These are phyloP conservation scores for Beta corolliflora DNA, from an alignment of 179 eudicot species.

Conservation along the genomic window DNA sequence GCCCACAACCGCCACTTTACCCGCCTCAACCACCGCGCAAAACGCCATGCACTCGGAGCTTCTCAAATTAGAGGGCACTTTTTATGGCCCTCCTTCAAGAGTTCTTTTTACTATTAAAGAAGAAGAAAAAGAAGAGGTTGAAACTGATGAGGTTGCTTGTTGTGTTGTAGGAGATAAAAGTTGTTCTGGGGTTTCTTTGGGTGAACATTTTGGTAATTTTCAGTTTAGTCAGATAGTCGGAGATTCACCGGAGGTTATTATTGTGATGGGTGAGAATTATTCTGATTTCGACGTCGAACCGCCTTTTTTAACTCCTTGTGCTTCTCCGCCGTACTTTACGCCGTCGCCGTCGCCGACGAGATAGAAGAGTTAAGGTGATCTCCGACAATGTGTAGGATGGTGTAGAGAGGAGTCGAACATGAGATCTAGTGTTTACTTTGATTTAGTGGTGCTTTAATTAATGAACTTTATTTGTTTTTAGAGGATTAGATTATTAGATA, in stretches of 20 bases:
- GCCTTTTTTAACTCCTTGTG: conserved; percentile 51
- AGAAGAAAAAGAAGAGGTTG: conserved; percentile 44
- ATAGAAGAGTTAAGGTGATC: neutral
- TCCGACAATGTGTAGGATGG: neutral
- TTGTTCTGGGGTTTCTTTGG: neutral
- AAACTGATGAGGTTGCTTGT: conserved; percentile 8
- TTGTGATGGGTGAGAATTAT: conserved; percentile 15
- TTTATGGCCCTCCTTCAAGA: conserved; percentile 47
- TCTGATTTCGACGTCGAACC: conserved; percentile 27
- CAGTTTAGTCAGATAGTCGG: neutral
- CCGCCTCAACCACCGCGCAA: conserved; percentile 36
- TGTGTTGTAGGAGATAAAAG: neutral
- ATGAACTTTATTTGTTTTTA: neutral
- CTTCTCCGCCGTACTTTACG: conserved; percentile 46
- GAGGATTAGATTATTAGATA: neutral
- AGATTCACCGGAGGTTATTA: conserved; percentile 20
- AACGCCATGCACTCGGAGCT: conserved; percentile 19
- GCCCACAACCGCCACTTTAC: conserved; percentile 18
- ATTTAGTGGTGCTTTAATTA: neutral
- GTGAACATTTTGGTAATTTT: conserved; percentile 9
- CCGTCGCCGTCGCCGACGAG: conserved; percentile 47
- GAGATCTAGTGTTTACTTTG: neutral
- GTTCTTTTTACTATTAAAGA: conserved; percentile 47
- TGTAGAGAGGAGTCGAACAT: neutral
- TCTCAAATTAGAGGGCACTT: conserved; percentile 29